Evolutionary conservation across 1,284 basidiomycete species (phyloP).

Genomic region (Cerioporus squamosus): DNA sequence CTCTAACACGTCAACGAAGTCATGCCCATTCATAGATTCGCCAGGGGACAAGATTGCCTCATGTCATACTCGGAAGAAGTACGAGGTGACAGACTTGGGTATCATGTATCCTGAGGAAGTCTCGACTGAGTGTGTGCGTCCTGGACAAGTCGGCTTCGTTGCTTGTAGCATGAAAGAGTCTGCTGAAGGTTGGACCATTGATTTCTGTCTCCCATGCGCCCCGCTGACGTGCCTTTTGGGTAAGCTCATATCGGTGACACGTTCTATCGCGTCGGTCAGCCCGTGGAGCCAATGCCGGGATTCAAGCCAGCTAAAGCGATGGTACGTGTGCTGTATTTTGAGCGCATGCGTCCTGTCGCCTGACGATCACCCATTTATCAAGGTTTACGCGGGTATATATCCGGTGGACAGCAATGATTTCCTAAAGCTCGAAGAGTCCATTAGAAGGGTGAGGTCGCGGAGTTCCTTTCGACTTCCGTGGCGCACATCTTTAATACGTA

Average conservation of each 20-base stretch:
- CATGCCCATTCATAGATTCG: conserved; percentile 1
- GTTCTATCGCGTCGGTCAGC: conserved; percentile 76
- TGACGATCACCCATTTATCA: conserved; percentile 1
- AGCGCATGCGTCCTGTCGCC: not conserved
- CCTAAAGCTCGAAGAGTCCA: conserved; percentile 93
- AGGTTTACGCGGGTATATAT: conserved; percentile 97
- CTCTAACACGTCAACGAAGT: not conserved
- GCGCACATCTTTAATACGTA: conserved; percentile 6
- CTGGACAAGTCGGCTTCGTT: conserved; percentile 92
- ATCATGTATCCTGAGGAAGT: conserved; percentile 92
- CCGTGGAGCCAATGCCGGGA: conserved; percentile 87
- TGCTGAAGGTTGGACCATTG: conserved; percentile 73
- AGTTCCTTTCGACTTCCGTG: conserved; percentile 8
- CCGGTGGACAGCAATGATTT: conserved; percentile 94
- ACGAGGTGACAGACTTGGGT: conserved; percentile 92
- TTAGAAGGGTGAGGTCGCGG: conserved; percentile 72
- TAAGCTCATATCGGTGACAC: conserved; percentile 94
- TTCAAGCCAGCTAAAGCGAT: conserved; percentile 95
- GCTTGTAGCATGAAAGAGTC: conserved; percentile 99
- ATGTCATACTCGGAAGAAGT: conserved; percentile 86
- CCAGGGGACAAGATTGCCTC: conserved; percentile 90
- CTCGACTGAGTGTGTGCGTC: conserved; percentile 68
- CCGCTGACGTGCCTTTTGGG: not conserved
- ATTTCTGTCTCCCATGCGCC: not conserved
- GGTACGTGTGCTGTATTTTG: conserved; percentile 49